Conservation (phyloP, 2,329 filamentous ascomycete genomes). For the Neofusicoccum kwambonambiense region DNA sequence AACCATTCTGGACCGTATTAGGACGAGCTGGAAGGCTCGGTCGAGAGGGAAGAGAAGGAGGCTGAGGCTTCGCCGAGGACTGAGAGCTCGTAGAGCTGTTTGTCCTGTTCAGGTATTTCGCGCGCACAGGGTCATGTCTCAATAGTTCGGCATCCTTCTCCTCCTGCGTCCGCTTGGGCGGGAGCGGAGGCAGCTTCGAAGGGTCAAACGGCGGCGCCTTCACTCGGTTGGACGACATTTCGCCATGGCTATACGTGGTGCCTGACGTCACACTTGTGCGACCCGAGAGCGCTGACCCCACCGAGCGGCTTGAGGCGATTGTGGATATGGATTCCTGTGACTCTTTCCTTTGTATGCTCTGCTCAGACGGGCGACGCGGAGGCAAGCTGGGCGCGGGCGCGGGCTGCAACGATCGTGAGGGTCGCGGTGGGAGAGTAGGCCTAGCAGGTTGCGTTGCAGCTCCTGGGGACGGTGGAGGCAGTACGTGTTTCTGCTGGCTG, state of each 20-base stretch:
- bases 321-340: slow-evolving; percentile 54
- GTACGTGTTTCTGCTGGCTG: slow-evolving; percentile 15
- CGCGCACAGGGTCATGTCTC: slow-evolving; percentile 17
- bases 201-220: slow-evolving; percentile 59
- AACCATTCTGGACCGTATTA: slow-evolving; percentile 21
- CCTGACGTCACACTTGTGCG: slow-evolving; percentile 39
- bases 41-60: slow-evolving; percentile 27
- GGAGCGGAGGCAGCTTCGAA: slow-evolving; percentile 53
- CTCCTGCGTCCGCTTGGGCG: slow-evolving; percentile 47
- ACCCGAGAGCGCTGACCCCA: slow-evolving; percentile 50
- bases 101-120: slow-evolving; percentile 7
- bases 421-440: slow-evolving; percentile 51
- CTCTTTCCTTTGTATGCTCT: slow-evolving; percentile 32
- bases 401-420: slow-evolving; percentile 31
- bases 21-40: slow-evolving; percentile 28
- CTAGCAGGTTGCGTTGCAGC: slow-evolving; percentile 33
- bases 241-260: slow-evolving; percentile 34
- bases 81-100: slow-evolving; percentile 5
- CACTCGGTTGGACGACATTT: slow-evolving; percentile 36
- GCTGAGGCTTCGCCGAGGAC: slow-evolving; percentile 16
- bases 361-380: slow-evolving; percentile 44
- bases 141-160: slow-evolving; percentile 41
- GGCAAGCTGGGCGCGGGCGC: slow-evolving; percentile 45
- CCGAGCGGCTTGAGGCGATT: slow-evolving; percentile 46
- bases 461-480: slow-evolving; percentile 6